phyloP scores from a whole-genome alignment of 2,329 filamentous ascomycete species.

The Ceratocystis ficicola region DNA sequence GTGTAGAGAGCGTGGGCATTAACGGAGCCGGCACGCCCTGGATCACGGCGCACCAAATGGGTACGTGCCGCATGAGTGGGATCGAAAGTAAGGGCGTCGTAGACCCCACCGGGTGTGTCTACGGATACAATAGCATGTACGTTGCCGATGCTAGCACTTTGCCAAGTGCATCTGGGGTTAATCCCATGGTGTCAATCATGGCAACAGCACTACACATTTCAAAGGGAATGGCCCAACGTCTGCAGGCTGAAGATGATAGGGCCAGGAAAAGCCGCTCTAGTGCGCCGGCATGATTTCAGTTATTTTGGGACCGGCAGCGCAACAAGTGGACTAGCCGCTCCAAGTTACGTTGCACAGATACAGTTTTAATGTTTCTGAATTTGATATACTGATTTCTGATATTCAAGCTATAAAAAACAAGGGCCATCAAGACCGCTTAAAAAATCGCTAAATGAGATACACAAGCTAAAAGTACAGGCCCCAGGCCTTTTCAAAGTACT shows the following conservation, averaged over 20 bases:
- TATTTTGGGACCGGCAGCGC: neutral
- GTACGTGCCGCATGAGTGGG: slow-evolving; percentile 59
- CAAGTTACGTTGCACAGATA: neutral
- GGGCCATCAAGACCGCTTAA: neutral
- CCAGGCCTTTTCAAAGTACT: neutral
- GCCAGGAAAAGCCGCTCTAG: neutral
- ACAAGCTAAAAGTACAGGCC: slow-evolving; percentile 4
- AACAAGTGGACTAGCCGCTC: neutral
- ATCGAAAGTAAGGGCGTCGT: slow-evolving; percentile 43
- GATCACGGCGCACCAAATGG: slow-evolving; percentile 71
- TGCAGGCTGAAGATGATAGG: slow-evolving; percentile 1
- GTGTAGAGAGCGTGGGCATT: slow-evolving; percentile 38
- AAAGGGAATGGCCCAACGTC: slow-evolving; percentile 35
- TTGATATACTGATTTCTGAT: neutral
- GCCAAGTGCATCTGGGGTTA: slow-evolving; percentile 64
- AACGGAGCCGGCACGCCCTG: slow-evolving; percentile 43
- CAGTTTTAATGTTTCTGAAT: neutral
- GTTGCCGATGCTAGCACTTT: slow-evolving; percentile 66
- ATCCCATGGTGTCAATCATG: slow-evolving; percentile 73
- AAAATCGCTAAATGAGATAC: neutral
- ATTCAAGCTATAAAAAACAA: slow-evolving; percentile 11
- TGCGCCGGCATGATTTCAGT: neutral
- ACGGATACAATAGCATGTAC: slow-evolving; percentile 53
- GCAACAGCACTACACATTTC: slow-evolving; percentile 55
- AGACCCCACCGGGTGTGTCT: slow-evolving; percentile 47